Evolutionary conservation across 2,329 filamentous ascomycete genomes (phyloP).

Genomic region (Fusarium buxicola): DNA sequence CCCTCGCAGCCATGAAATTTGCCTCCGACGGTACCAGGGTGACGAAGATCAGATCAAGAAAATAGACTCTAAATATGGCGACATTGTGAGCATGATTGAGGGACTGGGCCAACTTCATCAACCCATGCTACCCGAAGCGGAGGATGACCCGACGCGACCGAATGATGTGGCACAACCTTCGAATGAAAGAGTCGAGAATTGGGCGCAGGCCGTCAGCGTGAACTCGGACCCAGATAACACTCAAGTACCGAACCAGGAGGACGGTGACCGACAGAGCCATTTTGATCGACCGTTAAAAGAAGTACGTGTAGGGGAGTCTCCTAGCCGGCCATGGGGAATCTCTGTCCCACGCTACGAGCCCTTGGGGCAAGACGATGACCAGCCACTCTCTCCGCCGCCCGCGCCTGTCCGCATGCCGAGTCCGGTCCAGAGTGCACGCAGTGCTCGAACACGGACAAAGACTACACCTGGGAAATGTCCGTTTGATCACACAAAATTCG

Average conservation of each 20-base stretch:
- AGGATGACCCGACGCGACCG: conserved; percentile 56
- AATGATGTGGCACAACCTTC: conserved; percentile 64
- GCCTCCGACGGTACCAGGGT: conserved; percentile 88
- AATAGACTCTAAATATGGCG: conserved; percentile 94
- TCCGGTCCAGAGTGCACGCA: conserved; percentile 45
- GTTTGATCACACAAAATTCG: conserved; percentile 64
- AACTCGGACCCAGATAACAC: conserved; percentile 54
- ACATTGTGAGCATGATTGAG: conserved; percentile 93
- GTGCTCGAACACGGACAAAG: conserved; percentile 43
- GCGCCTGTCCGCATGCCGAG: conserved; percentile 65
- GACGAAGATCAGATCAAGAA: conserved; percentile 87
- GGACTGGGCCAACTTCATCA: conserved; percentile 89
- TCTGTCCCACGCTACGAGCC: conserved; percentile 73
- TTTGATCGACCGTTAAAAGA: conserved; percentile 91
- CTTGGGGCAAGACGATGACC: conserved; percentile 51
- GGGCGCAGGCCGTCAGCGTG: conserved; percentile 81
- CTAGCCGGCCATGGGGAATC: conserved; percentile 93
- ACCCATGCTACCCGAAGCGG: conserved; percentile 78
- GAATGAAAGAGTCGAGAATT: conserved; percentile 82
- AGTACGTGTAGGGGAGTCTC: conserved; percentile 91
- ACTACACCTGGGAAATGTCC: conserved; percentile 64
- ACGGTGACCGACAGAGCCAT: conserved; percentile 73
- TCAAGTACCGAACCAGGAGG: conserved; percentile 49
- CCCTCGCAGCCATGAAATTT: conserved; percentile 92
- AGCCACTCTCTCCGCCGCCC: conserved; percentile 67